phyloP scores from a whole-genome alignment of 768 basidiomycete species.

The Pulveroboletus sp. region DNA sequence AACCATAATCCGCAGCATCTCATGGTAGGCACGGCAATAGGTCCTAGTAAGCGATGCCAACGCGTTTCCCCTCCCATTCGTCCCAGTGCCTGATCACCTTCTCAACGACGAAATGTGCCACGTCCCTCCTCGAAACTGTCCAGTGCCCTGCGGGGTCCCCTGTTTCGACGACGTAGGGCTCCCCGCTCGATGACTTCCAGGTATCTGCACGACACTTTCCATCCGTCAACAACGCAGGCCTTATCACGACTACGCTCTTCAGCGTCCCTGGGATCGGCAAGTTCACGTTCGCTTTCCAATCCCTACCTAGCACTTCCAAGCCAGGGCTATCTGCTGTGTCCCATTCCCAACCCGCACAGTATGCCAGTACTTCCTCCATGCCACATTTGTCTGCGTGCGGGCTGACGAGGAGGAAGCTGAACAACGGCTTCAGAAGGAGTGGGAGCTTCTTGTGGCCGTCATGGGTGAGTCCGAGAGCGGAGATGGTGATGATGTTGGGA shows the following conservation, averaged over 20 bases:
- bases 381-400: slow-evolving; percentile 63
- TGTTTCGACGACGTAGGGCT: slow-evolving; percentile 41
- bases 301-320: slow-evolving; percentile 38
- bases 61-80: slow-evolving; percentile 46
- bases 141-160: slow-evolving; percentile 39
- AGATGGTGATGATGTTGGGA: slow-evolving; percentile 51
- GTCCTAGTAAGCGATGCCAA: slow-evolving; percentile 46
- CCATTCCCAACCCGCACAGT: slow-evolving; percentile 52
- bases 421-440: slow-evolving; percentile 43
- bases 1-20: too few relatives aligned
- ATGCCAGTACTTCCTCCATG: slow-evolving; percentile 45
- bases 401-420: slow-evolving; percentile 37
- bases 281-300: slow-evolving; percentile 38
- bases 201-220: slow-evolving; percentile 40
- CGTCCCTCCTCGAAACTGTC: slow-evolving; percentile 58
- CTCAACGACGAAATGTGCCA: slow-evolving; percentile 60
- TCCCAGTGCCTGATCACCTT: slow-evolving; percentile 44
- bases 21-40: too few relatives aligned
- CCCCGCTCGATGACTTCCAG: not conserved
- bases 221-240: slow-evolving; percentile 57
- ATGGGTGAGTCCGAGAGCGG: slow-evolving; percentile 48
- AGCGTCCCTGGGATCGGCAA: slow-evolving; percentile 41
- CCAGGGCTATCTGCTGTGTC: slow-evolving; percentile 39
- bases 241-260: slow-evolving; percentile 42
- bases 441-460: slow-evolving; percentile 45